Percentiles rank a stretch among this genome's conserved stretches.
These are phyloP conservation scores for Globisporangium mamillatum DNA, from an alignment of 352 stramenopile species.

Conservation along the genomic window DNA sequence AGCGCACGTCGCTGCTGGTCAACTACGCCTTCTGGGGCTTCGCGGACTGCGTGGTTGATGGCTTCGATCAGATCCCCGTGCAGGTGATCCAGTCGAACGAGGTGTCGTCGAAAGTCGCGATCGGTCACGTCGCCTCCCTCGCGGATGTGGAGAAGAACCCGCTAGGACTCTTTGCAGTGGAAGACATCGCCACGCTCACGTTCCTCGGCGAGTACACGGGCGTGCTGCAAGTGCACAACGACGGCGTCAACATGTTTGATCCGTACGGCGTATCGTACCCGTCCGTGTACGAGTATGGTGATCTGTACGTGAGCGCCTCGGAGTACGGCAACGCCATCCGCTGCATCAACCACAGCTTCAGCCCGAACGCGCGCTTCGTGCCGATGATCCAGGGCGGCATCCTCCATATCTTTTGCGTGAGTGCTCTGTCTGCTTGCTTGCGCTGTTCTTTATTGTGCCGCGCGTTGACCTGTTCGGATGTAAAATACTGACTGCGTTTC, in stretches of 20 bases:
- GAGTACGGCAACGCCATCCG: constrained; percentile 78
- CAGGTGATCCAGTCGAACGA: constrained; percentile 21
- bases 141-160: constrained; percentile 41
- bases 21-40: constrained; percentile 84
- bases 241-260: constrained; percentile 42
- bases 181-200: constrained; percentile 35
- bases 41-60: constrained; percentile 45
- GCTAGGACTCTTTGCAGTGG: constrained; percentile 60
- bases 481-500: background rate
- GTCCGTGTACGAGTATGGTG: constrained; percentile 58
- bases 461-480: background rate
- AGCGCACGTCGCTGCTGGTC: constrained; percentile 56
- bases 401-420: constrained; percentile 75
- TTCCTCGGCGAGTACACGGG: constrained; percentile 73
- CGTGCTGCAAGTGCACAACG: constrained; percentile 50
- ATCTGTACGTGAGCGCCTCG: constrained; percentile 63
- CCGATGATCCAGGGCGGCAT: constrained; percentile 65
- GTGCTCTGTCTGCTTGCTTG: constrained; percentile 20
- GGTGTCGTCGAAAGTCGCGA: constrained; percentile 47
- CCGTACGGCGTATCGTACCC: constrained; percentile 72
- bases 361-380: constrained; percentile 58
- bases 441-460: background rate
- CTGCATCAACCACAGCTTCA: constrained; percentile 74
- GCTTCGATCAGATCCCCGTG: constrained; percentile 41
- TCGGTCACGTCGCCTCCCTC: constrained; percentile 53